These are phyloP conservation scores for Stentor coeruleus DNA, from an alignment of 73 alveolate genomes.

Conservation along the genomic window DNA sequence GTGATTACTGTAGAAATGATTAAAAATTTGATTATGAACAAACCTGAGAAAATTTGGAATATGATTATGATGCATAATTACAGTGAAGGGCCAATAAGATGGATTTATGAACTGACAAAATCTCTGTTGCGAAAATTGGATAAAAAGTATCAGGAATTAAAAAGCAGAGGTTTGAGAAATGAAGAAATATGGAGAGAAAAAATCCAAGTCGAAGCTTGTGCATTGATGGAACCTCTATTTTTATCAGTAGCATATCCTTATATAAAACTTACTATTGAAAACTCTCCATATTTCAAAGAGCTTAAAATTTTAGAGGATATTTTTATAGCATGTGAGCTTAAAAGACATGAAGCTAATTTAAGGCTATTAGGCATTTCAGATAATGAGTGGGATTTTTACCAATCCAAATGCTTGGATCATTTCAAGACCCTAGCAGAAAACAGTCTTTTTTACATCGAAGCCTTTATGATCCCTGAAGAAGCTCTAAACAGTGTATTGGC, in stretches of 20 bases:
- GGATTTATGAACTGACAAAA: background rate
- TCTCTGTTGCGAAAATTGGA: background rate
- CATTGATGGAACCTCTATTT: background rate
- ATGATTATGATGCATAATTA: background rate
- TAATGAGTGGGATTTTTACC: background rate
- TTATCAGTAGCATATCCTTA: background rate
- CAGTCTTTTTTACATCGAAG: background rate
- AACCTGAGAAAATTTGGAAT: background rate
- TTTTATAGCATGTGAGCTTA: background rate
- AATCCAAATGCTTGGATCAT: no score
- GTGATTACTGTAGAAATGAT: background rate
- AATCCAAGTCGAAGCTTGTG: background rate
- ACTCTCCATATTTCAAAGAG: background rate
- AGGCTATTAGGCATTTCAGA: background rate
- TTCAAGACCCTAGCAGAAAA: background rate
- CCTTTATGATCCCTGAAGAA: constrained; percentile 8
- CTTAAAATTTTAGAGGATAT: background rate
- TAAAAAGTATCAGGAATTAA: background rate
- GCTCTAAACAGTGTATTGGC: background rate
- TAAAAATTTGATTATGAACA: background rate
- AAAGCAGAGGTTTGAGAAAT: background rate
- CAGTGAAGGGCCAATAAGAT: background rate
- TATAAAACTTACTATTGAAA: background rate
- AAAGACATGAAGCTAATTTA: background rate
- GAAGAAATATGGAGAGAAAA: background rate